Evolutionary conservation across 2,329 filamentous ascomycete species (phyloP).

Genomic region (Fusarium bulbicola): DNA sequence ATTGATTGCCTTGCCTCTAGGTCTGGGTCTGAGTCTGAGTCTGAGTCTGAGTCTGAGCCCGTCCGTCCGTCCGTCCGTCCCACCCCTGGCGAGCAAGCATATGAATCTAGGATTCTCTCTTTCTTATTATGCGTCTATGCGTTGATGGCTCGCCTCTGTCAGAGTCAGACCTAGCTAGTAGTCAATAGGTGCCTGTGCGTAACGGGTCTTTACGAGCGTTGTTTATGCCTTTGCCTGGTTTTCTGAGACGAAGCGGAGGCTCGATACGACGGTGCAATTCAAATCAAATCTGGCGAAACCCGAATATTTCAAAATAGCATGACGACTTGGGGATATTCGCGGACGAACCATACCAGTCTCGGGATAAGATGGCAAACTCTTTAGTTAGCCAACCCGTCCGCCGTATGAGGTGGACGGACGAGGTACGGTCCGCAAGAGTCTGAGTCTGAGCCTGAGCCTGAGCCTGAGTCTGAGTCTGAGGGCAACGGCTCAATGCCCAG

Average conservation of each 20-base stretch:
- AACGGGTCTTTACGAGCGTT: slow-evolving; percentile 15
- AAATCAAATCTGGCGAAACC: slow-evolving; percentile 24
- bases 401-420: slow-evolving; percentile 4
- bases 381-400: slow-evolving; percentile 13
- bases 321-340: slow-evolving; percentile 3
- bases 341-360: neutral
- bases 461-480: neutral
- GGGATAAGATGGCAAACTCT: neutral
- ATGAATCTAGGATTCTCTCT: slow-evolving; percentile 16
- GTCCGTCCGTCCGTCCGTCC: neutral
- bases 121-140: slow-evolving; percentile 29
- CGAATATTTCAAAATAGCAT: slow-evolving; percentile 25
- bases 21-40: neutral
- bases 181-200: neutral
- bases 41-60: neutral
- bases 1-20: slow-evolving; percentile 4
- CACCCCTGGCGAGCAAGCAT: slow-evolving; percentile 23
- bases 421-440: slow-evolving; percentile 22
- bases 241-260: slow-evolving; percentile 26
- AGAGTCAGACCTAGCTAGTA: slow-evolving; percentile 1
- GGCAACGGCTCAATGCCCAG: neutral
- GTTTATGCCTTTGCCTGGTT: slow-evolving; percentile 1
- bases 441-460: neutral
- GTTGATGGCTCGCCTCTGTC: slow-evolving; percentile 7
- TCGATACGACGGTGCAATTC: slow-evolving; percentile 27